Percentiles rank a stretch among this genome's conserved stretches.
phyloP scores from a whole-genome alignment of 23 red algal genomes.

The Cyanidioschyzon merolae region DNA sequence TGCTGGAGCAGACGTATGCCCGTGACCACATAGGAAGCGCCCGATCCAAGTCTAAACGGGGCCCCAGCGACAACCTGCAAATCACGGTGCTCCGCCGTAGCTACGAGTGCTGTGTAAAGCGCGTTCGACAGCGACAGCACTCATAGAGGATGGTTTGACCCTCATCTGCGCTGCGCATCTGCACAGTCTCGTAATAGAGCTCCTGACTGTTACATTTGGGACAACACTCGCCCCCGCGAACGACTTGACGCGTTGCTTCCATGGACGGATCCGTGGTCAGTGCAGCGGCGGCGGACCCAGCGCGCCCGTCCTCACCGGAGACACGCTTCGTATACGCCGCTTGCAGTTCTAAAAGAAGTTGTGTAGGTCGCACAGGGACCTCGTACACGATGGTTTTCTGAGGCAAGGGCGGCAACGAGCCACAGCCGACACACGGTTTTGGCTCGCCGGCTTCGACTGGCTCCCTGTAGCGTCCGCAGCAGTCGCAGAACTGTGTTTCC shows the following conservation, averaged over 20 bases:
- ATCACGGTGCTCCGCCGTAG: too few relatives aligned
- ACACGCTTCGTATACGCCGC: background rate
- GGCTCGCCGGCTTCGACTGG: background rate
- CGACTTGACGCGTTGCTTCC: background rate
- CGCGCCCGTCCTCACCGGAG: too few relatives aligned
- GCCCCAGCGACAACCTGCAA: too few relatives aligned
- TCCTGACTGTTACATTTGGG: background rate
- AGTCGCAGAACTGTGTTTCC: background rate
- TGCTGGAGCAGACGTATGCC: too few relatives aligned
- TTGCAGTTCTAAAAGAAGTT: background rate
- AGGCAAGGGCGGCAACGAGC: background rate
- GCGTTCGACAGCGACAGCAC: background rate
- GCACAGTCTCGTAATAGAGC: background rate
- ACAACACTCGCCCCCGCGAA: background rate
- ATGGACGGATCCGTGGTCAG: background rate
- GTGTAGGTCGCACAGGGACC: background rate
- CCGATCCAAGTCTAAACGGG: too few relatives aligned
- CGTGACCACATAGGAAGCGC: too few relatives aligned
- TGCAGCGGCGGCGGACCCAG: background rate
- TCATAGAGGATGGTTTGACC: slow-evolving; percentile 13
- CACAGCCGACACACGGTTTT: background rate
- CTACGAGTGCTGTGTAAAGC: background rate
- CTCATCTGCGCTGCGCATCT: slow-evolving; percentile 17
- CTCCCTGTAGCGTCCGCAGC: background rate
- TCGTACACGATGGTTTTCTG: background rate